Base-by-base conservation (phyloP, 352 stramenopile genomes). In the Phytophthora melonis region DNA sequence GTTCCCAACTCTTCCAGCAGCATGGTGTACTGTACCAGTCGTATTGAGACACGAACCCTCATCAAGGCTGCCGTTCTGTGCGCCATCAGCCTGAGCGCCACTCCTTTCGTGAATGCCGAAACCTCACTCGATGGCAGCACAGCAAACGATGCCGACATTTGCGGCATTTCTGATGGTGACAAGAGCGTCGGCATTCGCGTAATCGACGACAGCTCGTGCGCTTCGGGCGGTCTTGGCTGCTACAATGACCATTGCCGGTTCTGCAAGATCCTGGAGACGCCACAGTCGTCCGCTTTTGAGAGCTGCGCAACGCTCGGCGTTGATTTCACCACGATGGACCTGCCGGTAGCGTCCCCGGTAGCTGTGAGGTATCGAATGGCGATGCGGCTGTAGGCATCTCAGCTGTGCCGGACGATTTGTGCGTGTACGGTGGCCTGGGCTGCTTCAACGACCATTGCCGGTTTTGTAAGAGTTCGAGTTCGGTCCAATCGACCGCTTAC, bases 401-500 rank as follows among this genome's bases (percentile, higher is more conserved):
- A 6, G 70, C 82, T n/a, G n/a, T 79, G 21, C 68, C 72, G 1
- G 79, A 87, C n/a, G n/a, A 34, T 9, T 57, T 62, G 19, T 85
- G 77, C 19, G 47, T 32, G 4, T 64, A 14, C 16, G 80, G 77
- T 11, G 80, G 80, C 4, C 7, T 82, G n/a, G 80, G 80, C 49
- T 87, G 80, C 57, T 72, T 84, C 7, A 70, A 70, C 21, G 58
- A 66, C 27, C 66, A 77, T 21, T 87, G 80, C 67, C 74, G 77
- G 39, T 84, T 76, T 68, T 87, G 79, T 68, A 82, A 84, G 70
- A 56, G 60, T 7, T 65, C 21, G 2, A 68, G 53, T 19, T 83
- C 79, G 8, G 25, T 41, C 5, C 62, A 77, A 55, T 82, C 70
- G 3, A 39, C 66, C 13, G 65, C 74, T 6, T 65, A 82, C 27